Base-by-base conservation (phyloP, 2,329 filamentous ascomycete species). In the Phyllosticta paracitricarpa region DNA sequence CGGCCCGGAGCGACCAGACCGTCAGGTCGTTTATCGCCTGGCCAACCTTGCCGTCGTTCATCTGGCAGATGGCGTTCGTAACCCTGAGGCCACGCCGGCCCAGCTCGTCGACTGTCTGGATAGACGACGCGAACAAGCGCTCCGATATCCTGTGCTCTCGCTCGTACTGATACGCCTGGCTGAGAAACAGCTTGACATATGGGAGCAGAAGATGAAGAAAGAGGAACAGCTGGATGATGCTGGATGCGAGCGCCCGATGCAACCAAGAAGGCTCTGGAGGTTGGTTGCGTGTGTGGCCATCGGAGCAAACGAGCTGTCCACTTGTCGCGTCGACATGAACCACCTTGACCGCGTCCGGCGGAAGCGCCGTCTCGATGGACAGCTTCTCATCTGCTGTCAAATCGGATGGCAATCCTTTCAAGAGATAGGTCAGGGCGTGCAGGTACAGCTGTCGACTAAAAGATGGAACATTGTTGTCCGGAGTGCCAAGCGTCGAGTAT, bases 21-120 rank as follows among this genome's bases (percentile, higher is more conserved):
- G 81, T 78, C 9, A 82, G 68, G 33, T 83, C 81, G 19, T 81
- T 78, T 24, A 89, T 69, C 2, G 78, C 75, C 63, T 84, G 79
- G 0, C 85, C 85, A n/a, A 88, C 74, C 63, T 79, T 82, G 0
- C 87, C 87, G 63, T 88, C 83, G 24, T 86, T 82, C 73, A 88
- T 79, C 54, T 79, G 80, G 62, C 79, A 80, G 3, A 89, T 75
- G 0, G 81, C 78, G 9, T 80, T 79, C 9, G 81, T 81, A 3
- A 87, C 67, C 35, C 73, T 75, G 28, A 84, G 65, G 22, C 82
- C 76, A 17, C 77, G 74, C 61, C 79, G 80, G 2, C 84, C 81
- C 53, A 87, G 65, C 56, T 71, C 72, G 64, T 85, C 81, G 3
- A 82, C 81, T 2, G 81, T 77, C 55, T 77, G 76, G 33, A 86